Conservation (phyloP, 805 yeast species). For the Candida orba region DNA sequence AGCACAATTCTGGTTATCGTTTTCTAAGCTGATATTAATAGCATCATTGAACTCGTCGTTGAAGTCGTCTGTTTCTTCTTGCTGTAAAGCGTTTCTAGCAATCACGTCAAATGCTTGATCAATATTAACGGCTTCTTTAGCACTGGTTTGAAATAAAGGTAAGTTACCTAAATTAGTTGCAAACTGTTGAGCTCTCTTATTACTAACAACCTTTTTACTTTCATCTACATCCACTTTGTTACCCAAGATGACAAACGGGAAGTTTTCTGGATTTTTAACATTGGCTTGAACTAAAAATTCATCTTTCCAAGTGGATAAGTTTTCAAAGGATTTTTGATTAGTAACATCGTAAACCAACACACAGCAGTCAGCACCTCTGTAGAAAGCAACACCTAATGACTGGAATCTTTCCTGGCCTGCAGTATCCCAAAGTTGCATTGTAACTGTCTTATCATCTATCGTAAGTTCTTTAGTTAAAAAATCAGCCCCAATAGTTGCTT, state of each 20-base stretch:
- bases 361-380: conserved; percentile 97
- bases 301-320: conserved; percentile 87
- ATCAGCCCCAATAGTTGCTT: conserved; percentile 97
- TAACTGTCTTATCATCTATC: conserved; percentile 59
- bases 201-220: conserved; percentile 63
- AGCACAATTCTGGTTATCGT: conserved; percentile 37
- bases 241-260: conserved; percentile 93
- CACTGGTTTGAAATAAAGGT: conserved; percentile 96
- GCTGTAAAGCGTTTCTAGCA: conserved; percentile 92
- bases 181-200: conserved; percentile 53
- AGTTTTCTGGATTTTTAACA: conserved; percentile 87
- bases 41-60: conserved; percentile 95
- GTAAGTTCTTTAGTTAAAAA: conserved; percentile 85
- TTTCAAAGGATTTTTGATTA: conserved; percentile 87
- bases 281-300: conserved; percentile 92
- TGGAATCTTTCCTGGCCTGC: conserved; percentile 99
- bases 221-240: conserved; percentile 95
- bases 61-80: conserved; percentile 86
- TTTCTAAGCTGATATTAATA: conserved; percentile 87
- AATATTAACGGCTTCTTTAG: conserved; percentile 92
- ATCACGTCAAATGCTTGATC: conserved; percentile 94
- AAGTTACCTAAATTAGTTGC: conserved; percentile 64
- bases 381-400: conserved; percentile 92
- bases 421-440: conserved; percentile 90
- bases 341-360: conserved; percentile 94